Base-by-base conservation (phyloP, 257 asterid genomes). In the Verbena officinalis region DNA sequence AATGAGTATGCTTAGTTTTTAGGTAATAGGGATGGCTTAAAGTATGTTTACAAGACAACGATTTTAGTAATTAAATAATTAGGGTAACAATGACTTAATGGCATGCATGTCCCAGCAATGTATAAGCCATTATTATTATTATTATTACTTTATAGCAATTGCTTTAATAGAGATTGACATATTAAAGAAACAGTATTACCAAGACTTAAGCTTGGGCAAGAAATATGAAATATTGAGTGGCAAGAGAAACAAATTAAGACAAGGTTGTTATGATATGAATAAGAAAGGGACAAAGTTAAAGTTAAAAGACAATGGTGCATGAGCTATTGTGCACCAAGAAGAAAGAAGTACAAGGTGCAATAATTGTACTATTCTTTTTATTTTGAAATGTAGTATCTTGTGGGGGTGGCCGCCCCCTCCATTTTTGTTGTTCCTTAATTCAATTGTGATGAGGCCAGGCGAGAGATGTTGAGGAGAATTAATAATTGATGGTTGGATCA, bases 141-240 rank as follows among this genome's bases (percentile, higher is more conserved):
- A n/a, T n/a, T n/a, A n/a, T n/a, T n/a, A n/a, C n/a, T 77, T 27
- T 5, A 27, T 27, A 27, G 33, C 33, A 27, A 27, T 27, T 27
- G 5, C 5, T 2, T 27, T 27, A 27, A 27, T 27, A 27, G 2
- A 27, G 23, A 55, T 22, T 62, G 58, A 8, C 45, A 56, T 7
- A 16, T 34, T 76, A 70, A 76, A 76, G 5, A 73, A 76, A 50
- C 64, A 57, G 7, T 24, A 64, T 38, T 36, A 15, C 31, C 55
- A 70, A 55, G 78, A 73, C 71, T 70, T 66, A 68, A 65, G 33
- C 33, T 70, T 66, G 70, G 70, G 33, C 33, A 45, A 38, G 19
- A 60, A 49, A 70, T n/a, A 70, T 54, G 64, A 70, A 36, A 19
- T 39, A 24, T 45, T 68, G 40, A 62, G 12, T 13, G 46, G 2